Conservation (phyloP, 495 filamentous ascomycete species). For the Daldinia grandis region DNA sequence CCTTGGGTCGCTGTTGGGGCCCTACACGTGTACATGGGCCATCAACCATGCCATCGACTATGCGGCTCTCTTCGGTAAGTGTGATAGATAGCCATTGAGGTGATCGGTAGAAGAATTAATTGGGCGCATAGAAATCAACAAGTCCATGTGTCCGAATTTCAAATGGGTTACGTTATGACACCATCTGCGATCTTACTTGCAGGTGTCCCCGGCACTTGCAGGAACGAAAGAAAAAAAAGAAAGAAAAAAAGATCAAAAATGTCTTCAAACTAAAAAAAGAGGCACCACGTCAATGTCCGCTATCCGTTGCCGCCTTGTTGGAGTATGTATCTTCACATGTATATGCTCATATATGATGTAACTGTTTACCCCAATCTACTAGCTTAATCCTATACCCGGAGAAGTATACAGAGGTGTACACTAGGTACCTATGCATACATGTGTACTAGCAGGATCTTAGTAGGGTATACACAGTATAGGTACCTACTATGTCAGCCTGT, state of each 20-base stretch:
- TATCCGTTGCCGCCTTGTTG: conserved; percentile 28
- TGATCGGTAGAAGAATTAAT: conserved; percentile 18
- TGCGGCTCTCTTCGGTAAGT: conserved; percentile 38
- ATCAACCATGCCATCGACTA: conserved; percentile 3
- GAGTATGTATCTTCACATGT: not conserved
- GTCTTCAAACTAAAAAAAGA: not conserved
- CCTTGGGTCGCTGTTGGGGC: conserved; percentile 21
- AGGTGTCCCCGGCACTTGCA: conserved; percentile 26
- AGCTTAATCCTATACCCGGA: not conserved
- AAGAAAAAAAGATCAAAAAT: not conserved
- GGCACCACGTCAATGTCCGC: conserved; percentile 4
- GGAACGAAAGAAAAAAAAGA: not conserved
- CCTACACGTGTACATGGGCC: conserved; percentile 34
- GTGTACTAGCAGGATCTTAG: not conserved
- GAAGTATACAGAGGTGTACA: not conserved
- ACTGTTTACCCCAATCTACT: not conserved
- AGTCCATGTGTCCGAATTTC: conserved; percentile 24
- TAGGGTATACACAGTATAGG: conserved; percentile 1
- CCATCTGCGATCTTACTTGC: conserved; percentile 29
- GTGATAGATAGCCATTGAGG: not conserved
- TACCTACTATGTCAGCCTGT: not conserved
- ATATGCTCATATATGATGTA: conserved; percentile 7
- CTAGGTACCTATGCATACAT: not conserved
- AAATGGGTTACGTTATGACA: conserved; percentile 25
- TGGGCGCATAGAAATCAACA: conserved; percentile 28